A percentile compares a stretch with the other conserved stretches of the same genome.
These are phyloP conservation scores for Ramularia endophylla DNA, from an alignment of 2,329 filamentous ascomycete species.

Conservation along the genomic window DNA sequence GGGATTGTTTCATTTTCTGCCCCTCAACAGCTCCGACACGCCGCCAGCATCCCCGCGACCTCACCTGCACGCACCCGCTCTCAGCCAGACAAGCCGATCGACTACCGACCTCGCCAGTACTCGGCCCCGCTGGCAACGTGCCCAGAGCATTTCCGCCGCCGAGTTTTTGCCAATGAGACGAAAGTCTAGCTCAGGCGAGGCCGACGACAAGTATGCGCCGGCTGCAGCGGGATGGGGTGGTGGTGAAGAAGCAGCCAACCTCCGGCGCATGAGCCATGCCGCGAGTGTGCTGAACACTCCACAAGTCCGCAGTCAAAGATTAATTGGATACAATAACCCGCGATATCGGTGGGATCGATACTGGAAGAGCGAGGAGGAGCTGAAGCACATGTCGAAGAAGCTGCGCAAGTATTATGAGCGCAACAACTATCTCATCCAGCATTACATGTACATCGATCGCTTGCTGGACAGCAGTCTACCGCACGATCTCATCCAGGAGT, in stretches of 20 bases:
- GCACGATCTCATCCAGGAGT: slow-evolving; percentile 86
- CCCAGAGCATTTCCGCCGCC: slow-evolving; percentile 19
- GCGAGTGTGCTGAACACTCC: slow-evolving; percentile 46
- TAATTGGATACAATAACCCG: slow-evolving; percentile 85
- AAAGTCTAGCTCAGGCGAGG: slow-evolving; percentile 14
- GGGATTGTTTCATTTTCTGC: no score
- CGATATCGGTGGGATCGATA: slow-evolving; percentile 81
- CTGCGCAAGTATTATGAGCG: slow-evolving; percentile 82
- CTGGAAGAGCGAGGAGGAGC: slow-evolving; percentile 72
- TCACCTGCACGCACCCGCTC: no score
- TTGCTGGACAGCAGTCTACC: slow-evolving; percentile 89
- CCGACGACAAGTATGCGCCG: slow-evolving; percentile 9
- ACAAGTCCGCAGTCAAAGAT: slow-evolving; percentile 72
- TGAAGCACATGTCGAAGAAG: slow-evolving; percentile 66
- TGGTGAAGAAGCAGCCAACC: slow-evolving; percentile 29
- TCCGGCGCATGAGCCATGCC: slow-evolving; percentile 37
- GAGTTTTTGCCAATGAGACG: slow-evolving; percentile 15
- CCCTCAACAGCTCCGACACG: no score
- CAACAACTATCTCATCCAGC: slow-evolving; percentile 80
- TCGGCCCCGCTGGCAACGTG: slow-evolving; percentile 8
- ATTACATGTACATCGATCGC: slow-evolving; percentile 90
- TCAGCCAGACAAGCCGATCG: slow-evolving; percentile 11
- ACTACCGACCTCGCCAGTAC: slow-evolving; percentile 16
- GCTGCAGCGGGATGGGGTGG: slow-evolving; percentile 22
- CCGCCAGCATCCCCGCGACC: no score